These are phyloP conservation scores for Pisolithus microcarpus DNA, from an alignment of 768 basidiomycete species.

Conservation along the genomic window DNA sequence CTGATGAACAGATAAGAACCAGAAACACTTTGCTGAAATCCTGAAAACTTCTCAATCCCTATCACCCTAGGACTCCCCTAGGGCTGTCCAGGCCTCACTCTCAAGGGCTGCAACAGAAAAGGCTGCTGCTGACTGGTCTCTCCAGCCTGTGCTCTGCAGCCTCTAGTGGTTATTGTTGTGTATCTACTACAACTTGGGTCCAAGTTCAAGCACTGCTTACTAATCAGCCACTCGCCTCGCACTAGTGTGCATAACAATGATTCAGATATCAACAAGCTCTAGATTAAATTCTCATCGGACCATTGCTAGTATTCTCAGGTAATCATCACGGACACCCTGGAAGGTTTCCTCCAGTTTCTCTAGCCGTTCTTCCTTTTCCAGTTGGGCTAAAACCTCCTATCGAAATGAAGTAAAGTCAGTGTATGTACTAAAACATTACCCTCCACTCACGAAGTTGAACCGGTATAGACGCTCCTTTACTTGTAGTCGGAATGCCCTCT, in stretches of 20 bases:
- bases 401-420: neutral
- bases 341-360: slow-evolving; percentile 93
- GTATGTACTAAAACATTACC: neutral
- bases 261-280: neutral
- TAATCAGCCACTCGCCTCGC: too few species aligned
- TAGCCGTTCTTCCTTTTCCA: slow-evolving; percentile 80
- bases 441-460: slow-evolving; percentile 79
- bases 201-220: too few species aligned
- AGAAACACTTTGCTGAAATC: too few species aligned
- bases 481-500: slow-evolving; percentile 72
- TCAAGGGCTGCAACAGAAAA: too few species aligned
- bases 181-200: too few species aligned
- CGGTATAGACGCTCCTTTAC: slow-evolving; percentile 93
- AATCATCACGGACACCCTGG: slow-evolving; percentile 78
- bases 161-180: too few species aligned
- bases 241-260: neutral
- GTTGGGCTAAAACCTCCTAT: slow-evolving; percentile 81
- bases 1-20: too few species aligned
- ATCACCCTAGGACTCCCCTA: too few species aligned
- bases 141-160: too few species aligned
- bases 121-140: too few species aligned
- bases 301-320: slow-evolving; percentile 66
- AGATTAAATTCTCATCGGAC: slow-evolving; percentile 18
- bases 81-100: too few species aligned
- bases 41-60: too few species aligned